Evolutionary conservation across 2,329 filamentous ascomycete species (phyloP).

Genomic region (Colletotrichum gloeosporioides): DNA sequence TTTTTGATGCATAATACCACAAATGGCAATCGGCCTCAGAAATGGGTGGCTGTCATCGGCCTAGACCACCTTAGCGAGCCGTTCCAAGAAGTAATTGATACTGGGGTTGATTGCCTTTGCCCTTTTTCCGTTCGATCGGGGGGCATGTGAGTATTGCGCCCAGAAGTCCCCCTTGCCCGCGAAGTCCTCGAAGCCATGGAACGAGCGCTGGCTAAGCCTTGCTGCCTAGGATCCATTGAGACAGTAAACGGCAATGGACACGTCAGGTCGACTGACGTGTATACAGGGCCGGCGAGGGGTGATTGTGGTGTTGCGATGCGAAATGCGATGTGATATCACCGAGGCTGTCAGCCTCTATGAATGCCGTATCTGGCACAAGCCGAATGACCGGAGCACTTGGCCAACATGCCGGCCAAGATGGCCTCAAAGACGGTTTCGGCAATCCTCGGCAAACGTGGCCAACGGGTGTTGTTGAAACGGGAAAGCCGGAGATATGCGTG

Average conservation of each 20-base stretch:
- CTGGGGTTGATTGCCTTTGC: background rate
- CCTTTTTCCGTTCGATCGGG: background rate
- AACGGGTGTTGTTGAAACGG: background rate
- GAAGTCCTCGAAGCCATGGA: background rate
- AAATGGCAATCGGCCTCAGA: background rate
- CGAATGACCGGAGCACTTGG: background rate
- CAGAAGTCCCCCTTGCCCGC: background rate
- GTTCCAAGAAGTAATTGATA: background rate
- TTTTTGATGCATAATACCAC: background rate
- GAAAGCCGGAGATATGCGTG: background rate
- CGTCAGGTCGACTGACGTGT: constrained; percentile 13
- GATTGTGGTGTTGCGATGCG: background rate
- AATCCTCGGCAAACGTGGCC: background rate
- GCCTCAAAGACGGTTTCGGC: background rate
- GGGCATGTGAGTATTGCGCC: background rate
- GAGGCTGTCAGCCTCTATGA: background rate
- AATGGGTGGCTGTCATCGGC: background rate
- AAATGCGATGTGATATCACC: background rate
- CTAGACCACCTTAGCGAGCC: constrained; percentile 1
- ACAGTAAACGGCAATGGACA: background rate
- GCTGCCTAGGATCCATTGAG: background rate
- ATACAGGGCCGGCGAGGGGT: background rate
- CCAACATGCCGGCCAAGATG: background rate
- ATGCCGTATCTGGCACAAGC: background rate
- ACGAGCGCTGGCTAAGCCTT: background rate